Percentiles rank a stretch among this genome's conserved stretches.
These are phyloP conservation scores for Microstegium vimineum DNA, from an alignment of 176 grass and related monocot genomes.

Conservation along the genomic window DNA sequence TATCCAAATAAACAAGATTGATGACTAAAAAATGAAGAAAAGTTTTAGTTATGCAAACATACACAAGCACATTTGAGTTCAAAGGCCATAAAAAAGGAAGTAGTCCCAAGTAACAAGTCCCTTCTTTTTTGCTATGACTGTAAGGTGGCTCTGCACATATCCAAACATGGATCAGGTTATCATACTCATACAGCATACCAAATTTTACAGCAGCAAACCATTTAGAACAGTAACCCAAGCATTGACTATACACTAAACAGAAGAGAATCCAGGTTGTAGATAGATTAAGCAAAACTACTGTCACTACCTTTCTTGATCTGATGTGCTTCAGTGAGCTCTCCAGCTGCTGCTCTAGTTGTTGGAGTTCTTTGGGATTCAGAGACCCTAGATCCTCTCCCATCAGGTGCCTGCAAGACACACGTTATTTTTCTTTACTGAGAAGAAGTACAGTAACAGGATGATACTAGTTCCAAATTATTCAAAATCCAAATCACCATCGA, in stretches of 20 bases:
- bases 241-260: not conserved
- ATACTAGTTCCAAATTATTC: not conserved
- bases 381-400: conserved; percentile 71
- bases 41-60: not conserved
- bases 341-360: conserved; percentile 74
- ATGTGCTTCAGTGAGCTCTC: conserved; percentile 68
- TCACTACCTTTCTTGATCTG: conserved; percentile 65
- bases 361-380: conserved; percentile 58
- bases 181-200: no score
- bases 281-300: conserved; percentile 10
- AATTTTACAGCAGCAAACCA: not conserved
- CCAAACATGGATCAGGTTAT: no score
- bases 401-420: conserved; percentile 43
- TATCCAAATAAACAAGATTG: not conserved
- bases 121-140: not conserved
- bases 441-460: not conserved
- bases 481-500: not conserved
- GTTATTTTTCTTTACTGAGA: not conserved
- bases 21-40: not conserved
- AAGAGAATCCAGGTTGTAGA: not conserved
- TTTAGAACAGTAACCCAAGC: not conserved
- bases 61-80: not conserved
- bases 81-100: not conserved
- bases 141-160: no score
- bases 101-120: not conserved